Evolutionary conservation across 2,329 filamentous ascomycete species (phyloP), one percentile per base, ranked within the genome.

Genomic region (Massarina eburnea): DNA sequence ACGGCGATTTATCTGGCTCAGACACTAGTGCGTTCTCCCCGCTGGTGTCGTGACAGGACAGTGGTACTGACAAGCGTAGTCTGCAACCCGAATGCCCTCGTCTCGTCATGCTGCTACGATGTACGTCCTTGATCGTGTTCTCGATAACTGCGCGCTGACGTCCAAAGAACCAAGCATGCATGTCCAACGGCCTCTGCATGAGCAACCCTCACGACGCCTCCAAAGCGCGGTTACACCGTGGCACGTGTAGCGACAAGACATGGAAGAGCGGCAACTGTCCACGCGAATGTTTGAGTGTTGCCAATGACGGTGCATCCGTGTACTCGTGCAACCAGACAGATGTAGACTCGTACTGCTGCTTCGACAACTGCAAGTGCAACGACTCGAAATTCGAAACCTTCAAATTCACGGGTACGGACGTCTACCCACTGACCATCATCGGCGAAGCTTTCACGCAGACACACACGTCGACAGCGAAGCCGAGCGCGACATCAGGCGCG

Each of bases 101-200:
- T 60, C 3, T 61, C 58, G 8, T 50, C 54, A 1, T 65, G 59
- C 41, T 64, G 61, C 39, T 65, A 47, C 33, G 50, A 62, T 32
- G 51, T 51, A 41, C 24, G 45, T 29, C 12, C 5, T 27, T 34
- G 4, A n/a, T 29, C 7, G 8, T 8, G 7, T 4, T 15, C 19
- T 5, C 15, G 12, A 10, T 15, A 45, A 36, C 15, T 26, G 9
- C 21, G 41, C 26, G 41, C 29, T 47, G 15, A 32, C 22, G 8
- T 22, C 12, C 12, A 48, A 55, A 51, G 37, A 48, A 48, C 14
- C 61, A 65, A 51, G 60, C 61, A 10, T 65, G 61, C 45, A 51
- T 65, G n/a, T 62, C 59, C 15, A 65, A 65, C 19, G 61, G 60
- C 8, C 57, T 65, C 24, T 63, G 58, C 38, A 57, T 61, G 3